Conservation (phyloP, 2,329 filamentous ascomycete genomes). For the Penicillium occitanis region DNA sequence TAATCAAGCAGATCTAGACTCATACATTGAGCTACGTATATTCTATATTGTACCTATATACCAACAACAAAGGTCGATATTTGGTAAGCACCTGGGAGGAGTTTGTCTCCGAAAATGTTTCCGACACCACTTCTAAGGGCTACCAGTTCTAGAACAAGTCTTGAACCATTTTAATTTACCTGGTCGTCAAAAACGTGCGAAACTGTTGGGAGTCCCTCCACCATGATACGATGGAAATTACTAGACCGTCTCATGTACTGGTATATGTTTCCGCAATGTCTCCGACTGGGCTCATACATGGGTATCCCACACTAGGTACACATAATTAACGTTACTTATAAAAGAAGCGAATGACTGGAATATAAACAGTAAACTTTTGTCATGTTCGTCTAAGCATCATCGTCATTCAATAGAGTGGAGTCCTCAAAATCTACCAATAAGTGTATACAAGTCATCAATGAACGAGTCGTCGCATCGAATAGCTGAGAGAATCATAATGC, state of each 20-base stretch:
- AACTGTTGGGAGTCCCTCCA: not conserved
- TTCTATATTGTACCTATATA: not conserved
- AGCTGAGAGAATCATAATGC: not conserved
- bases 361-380: not conserved
- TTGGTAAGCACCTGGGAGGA: not conserved
- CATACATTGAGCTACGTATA: not conserved
- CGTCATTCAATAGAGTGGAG: constrained; percentile 10
- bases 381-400: constrained; percentile 8
- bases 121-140: not conserved
- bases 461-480: not conserved
- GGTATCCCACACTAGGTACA: not conserved
- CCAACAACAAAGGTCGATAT: not conserved
- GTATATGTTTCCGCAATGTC: not conserved
- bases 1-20: not conserved
- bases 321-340: not conserved
- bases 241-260: not conserved
- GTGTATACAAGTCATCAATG: constrained; percentile 1
- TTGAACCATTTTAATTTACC: not conserved
- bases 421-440: constrained; percentile 3
- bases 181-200: not conserved
- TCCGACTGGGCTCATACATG: not conserved
- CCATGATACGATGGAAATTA: not conserved
- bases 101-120: not conserved
- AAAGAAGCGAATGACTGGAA: not conserved
- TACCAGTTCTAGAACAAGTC: not conserved